These are phyloP conservation scores for Candida alai DNA, from an alignment of 805 yeast genomes.

Conservation along the genomic window DNA sequence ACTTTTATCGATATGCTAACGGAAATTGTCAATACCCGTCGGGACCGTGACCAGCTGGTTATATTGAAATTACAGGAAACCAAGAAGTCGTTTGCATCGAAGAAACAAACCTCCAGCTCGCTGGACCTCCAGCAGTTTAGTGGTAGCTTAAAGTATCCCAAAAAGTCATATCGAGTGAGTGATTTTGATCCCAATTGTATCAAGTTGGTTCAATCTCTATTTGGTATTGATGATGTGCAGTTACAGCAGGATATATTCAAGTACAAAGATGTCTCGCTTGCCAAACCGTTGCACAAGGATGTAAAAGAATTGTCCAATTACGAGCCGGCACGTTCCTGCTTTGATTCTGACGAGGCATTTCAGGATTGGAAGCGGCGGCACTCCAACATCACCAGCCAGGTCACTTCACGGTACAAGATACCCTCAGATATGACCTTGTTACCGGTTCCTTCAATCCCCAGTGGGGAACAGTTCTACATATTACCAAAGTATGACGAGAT, in stretches of 20 bases:
- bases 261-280: conserved; percentile 38
- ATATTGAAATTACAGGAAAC: conserved; percentile 34
- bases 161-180: conserved; percentile 49
- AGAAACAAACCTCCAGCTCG: conserved; percentile 8
- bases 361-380: conserved; percentile 33
- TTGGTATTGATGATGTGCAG: conserved; percentile 43
- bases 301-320: conserved; percentile 21
- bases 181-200: conserved; percentile 52
- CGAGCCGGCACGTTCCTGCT: conserved; percentile 8
- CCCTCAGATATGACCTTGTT: conserved; percentile 30
- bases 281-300: conserved; percentile 36
- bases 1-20: conserved; percentile 36
- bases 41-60: conserved; percentile 35
- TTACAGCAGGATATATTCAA: conserved; percentile 53
- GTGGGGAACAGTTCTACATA: conserved; percentile 35
- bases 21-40: conserved; percentile 23
- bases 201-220: conserved; percentile 43
- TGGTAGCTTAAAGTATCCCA: conserved; percentile 20
- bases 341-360: conserved; percentile 21
- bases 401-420: conserved; percentile 27
- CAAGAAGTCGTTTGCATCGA: conserved; percentile 28
- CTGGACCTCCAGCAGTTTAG: background rate
- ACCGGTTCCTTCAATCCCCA: conserved; percentile 28
- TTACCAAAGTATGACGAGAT: conserved; percentile 20
- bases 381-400: conserved; percentile 16